These are phyloP conservation scores for Galerina sulciceps DNA, from an alignment of 768 basidiomycete genomes.

Conservation along the genomic window DNA sequence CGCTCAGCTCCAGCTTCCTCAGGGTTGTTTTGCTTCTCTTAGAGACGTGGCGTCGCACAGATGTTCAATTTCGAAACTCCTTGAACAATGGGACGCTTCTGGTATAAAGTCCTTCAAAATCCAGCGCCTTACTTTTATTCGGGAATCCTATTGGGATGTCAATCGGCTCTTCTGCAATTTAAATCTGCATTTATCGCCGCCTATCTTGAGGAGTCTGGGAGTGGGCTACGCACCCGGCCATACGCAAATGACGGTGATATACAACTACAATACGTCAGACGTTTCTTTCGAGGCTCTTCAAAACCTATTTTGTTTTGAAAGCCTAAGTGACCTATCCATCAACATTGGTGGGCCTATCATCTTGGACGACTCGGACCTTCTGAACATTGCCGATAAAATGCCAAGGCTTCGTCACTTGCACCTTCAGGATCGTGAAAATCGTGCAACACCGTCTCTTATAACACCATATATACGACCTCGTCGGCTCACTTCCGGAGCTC, in stretches of 20 bases:
- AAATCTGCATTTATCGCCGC: not conserved
- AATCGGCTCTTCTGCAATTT: not conserved
- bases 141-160: not conserved
- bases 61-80: not conserved
- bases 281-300: not conserved
- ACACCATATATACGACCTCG: not conserved
- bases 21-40: not conserved
- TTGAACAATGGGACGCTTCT: not conserved
- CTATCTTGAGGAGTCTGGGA: not conserved
- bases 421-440: not conserved
- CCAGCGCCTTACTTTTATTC: not conserved
- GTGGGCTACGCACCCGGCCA: not conserved
- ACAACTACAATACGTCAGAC: not conserved
- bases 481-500: not conserved
- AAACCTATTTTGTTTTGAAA: not conserved
- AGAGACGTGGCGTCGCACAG: not conserved
- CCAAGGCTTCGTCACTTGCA: not conserved
- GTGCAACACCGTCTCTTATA: not conserved
- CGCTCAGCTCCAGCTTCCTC: not conserved
- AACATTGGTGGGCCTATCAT: not conserved
- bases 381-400: not conserved
- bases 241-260: not conserved
- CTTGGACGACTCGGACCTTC: not conserved
- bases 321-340: not conserved
- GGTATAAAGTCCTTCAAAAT: not conserved